Evolutionary conservation across 208 protist species (phyloP), one percentile per base, ranked within the genome.

Genomic region (Trypanosoma boissoni): DNA sequence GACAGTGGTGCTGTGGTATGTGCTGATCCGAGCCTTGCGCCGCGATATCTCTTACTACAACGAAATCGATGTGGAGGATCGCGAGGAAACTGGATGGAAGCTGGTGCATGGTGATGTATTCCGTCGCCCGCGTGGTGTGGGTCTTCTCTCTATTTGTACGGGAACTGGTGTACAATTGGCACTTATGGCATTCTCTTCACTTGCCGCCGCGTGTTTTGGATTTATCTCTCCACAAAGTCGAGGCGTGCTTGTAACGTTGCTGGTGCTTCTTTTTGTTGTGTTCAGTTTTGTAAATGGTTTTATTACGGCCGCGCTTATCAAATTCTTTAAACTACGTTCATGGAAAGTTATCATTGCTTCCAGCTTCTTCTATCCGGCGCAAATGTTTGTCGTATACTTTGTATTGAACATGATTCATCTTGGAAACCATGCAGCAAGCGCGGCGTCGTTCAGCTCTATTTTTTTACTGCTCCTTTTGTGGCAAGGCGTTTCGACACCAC

Each of bases 31-130:
- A 4, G 95, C 92, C 2, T 80, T 99, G 24, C 83, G 89, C 37
- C 72, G 78, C 7, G 97, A 99, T 64, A 80, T 99, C 39, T 58
- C 53, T 4, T 51, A 75, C 31, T 98, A 98, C 72, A 97, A 95
- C 74, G 69, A 96, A 43, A 43, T 59, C 21, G 68, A 76, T 42
- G 50, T 73, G 4, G 83, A 89, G 24, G 74, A 77, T 6, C 55
- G 83, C 26, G 94, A 97, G 45, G 92, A 97, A 46, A 96, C 63
- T 28, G 76, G 75, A 4, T 98, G 96, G 96, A 98, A 97, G 71
- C 84, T 98, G 3, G 79, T 98, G 10, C 80, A 91, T 58, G 95
- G 88, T 27, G 96, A 98, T 67, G 92, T 97, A 2, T 98, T 98
- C 77, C 87, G 96, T 27, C 85, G 93, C 8, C 96, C 96, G 12